Evolutionary conservation across 306 rosid species (phyloP).

Genomic region (Rosa persica): DNA sequence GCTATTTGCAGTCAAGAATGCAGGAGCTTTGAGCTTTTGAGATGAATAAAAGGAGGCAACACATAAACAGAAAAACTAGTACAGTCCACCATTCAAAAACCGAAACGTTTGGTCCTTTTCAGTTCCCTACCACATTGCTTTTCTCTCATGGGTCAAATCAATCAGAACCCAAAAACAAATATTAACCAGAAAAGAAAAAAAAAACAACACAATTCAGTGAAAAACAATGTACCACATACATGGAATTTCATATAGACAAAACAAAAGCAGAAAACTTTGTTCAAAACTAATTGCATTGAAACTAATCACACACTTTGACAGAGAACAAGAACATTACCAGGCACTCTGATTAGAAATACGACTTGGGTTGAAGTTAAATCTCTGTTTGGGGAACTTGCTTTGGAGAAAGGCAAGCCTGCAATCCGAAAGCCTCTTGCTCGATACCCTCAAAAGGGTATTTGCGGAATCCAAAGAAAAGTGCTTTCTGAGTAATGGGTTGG

Average conservation of each 20-base stretch:
- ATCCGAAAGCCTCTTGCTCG: conserved; percentile 26
- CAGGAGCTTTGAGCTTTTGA: conserved; percentile 13
- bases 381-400: conserved; percentile 35
- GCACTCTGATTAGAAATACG: conserved; percentile 21
- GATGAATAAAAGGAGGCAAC: conserved; percentile 1
- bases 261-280: neutral
- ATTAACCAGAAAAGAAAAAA: neutral
- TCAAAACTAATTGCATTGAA: neutral
- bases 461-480: conserved; percentile 34
- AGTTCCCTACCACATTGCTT: neutral
- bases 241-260: neutral
- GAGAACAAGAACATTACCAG: conserved; percentile 45
- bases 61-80: neutral
- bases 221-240: neutral
- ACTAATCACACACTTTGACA: neutral
- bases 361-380: conserved; percentile 30
- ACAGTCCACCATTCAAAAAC: neutral
- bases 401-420: conserved; percentile 31
- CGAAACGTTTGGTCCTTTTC: conserved; percentile 6
- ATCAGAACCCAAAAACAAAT: conserved; percentile 18
- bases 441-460: conserved; percentile 32
- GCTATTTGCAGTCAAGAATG: conserved; percentile 1
- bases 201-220: neutral
- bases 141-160: conserved; percentile 11
- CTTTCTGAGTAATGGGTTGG: conserved; percentile 34